Base-by-base conservation (phyloP, 768 basidiomycete species). In the Podaxis mareebaensis region DNA sequence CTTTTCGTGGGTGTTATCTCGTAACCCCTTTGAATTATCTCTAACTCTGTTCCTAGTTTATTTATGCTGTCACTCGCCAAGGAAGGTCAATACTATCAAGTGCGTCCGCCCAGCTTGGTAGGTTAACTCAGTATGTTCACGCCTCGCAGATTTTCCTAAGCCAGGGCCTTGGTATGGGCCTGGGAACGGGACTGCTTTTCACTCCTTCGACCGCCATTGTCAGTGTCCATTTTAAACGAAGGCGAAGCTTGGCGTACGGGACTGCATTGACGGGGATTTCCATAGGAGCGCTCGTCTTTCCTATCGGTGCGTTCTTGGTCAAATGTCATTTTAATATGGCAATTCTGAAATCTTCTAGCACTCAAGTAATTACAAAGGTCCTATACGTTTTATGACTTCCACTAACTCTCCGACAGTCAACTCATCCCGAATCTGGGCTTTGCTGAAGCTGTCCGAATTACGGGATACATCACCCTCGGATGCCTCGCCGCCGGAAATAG, bases 151-250 rank as follows among this genome's bases (percentile, higher is more conserved):
- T 82, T 2, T 83, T 87, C 68, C 73, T 84, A 4, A 75, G 80
- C 4, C 85, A 88, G 71, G 83, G 79, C 12, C 67, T 88, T n/a
- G 83, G 82, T 10, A 81, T 84, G 72, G 86, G 86, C 0, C 65
- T 74, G 8, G 81, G 82, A n/a, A 73, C 79, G 8, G 84, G 85
- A 1, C 69, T 85, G 11, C 69, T 83, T 13, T 85, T 83, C 70
- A 69, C 84, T 7, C 86, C 85, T 0, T 78, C 83, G 4, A 71
- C 80, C 4, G 74, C 77, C 8, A 73, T 83, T n/a, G 71, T 79
- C 28, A 68, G 79, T 7, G 79, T 82, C 52, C 78, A 81, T 64
- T 86, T 83, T 73, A 76, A 73, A 44, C 75, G 70, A 56, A 70
- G 73, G 42, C 74, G 75, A 36, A 75, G 76, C 2, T 69, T 85